Percentiles rank a stretch among this genome's conserved stretches.
Evolutionary conservation across 1,284 basidiomycete genomes (phyloP).

Genomic region (Peniophora sp.): DNA sequence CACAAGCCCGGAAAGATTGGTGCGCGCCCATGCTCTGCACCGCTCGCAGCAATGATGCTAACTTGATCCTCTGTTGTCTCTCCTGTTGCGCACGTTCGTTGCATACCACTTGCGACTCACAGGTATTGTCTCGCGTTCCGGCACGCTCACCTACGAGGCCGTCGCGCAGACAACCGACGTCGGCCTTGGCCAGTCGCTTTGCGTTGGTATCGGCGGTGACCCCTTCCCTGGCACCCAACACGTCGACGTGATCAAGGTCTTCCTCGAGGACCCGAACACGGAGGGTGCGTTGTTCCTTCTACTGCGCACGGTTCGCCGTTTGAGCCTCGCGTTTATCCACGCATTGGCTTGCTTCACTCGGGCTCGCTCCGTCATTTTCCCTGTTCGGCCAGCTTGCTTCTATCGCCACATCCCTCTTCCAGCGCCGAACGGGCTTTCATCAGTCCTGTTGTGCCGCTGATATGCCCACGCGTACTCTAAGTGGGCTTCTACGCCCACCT

Average conservation of each 20-base stretch:
- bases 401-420: too few species aligned
- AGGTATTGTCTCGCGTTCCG: constrained; percentile 97
- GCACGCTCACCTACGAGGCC: constrained; percentile 90
- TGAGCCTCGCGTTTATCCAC: too few species aligned
- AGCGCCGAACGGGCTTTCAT: too few species aligned
- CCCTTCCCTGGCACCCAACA: constrained; percentile 98
- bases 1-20: constrained; percentile 94
- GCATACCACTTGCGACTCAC: constrained; percentile 2
- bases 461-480: too few species aligned
- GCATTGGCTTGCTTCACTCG: too few species aligned
- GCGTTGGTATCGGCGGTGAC: constrained; percentile 97
- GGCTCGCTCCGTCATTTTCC: too few species aligned
- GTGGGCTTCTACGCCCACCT: too few species aligned
- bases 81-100: neutral
- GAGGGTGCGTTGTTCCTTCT: constrained; percentile 48
- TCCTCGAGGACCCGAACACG: constrained; percentile 89
- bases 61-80: too few species aligned
- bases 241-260: constrained; percentile 93
- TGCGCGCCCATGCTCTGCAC: constrained; percentile 23
- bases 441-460: too few species aligned
- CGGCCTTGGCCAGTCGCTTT: constrained; percentile 94
- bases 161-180: constrained; percentile 93
- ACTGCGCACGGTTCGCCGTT: too few species aligned
- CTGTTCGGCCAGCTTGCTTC: too few species aligned
- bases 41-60: too few species aligned